Evolutionary conservation across 345 rosid species (phyloP).

Genomic region (Euclidium syriacum): DNA sequence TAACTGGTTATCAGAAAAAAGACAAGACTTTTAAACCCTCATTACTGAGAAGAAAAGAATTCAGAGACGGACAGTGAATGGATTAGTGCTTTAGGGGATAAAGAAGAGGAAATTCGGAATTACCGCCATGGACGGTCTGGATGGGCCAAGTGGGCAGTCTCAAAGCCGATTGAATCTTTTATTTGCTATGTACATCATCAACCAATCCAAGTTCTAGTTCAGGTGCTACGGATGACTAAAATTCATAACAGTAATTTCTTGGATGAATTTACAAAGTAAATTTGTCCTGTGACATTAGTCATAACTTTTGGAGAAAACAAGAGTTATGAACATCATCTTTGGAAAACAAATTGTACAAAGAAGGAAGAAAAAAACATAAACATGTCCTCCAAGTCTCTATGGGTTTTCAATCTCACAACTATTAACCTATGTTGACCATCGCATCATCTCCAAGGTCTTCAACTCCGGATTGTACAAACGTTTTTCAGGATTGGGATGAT

Average conservation of each 20-base stretch:
- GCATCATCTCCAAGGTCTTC: conserved; percentile 3
- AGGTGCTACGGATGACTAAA: too few species aligned
- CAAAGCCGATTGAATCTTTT: too few species aligned
- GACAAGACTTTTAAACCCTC: background rate
- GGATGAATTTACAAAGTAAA: too few species aligned
- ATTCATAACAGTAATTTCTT: too few species aligned
- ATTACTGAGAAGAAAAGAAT: background rate
- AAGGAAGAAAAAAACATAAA: conserved; percentile 1
- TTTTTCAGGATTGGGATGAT: background rate
- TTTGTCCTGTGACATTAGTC: background rate
- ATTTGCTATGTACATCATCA: too few species aligned
- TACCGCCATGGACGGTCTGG: conserved; percentile 10
- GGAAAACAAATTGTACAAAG: background rate
- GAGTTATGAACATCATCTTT: background rate
- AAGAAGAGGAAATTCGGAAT: background rate
- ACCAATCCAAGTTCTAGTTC: too few species aligned
- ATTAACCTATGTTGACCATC: background rate
- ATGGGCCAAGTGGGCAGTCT: background rate
- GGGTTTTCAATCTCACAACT: conserved; percentile 5
- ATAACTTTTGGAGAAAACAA: background rate
- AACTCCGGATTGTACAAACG: background rate
- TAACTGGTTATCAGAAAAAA: background rate
- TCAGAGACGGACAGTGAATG: background rate
- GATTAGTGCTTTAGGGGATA: too few species aligned
- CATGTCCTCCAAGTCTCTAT: background rate